Conservation (phyloP, 768 basidiomycete genomes). For the Boletus sp. region DNA sequence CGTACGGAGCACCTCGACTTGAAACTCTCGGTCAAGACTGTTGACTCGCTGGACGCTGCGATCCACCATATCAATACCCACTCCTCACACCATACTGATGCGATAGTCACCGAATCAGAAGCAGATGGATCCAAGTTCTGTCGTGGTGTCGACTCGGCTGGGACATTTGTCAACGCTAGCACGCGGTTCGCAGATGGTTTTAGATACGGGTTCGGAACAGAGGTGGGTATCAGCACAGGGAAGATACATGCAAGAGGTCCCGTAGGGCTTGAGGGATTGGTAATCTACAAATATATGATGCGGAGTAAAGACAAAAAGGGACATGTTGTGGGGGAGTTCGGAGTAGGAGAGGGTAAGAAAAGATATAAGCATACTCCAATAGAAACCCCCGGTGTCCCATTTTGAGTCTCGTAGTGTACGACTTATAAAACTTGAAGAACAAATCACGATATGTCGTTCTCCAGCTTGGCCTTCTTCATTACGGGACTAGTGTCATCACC, state of each 20-base stretch:
- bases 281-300: slow-evolving; percentile 96
- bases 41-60: slow-evolving; percentile 70
- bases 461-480: slow-evolving; percentile 65
- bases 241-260: slow-evolving; percentile 96
- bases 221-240: slow-evolving; percentile 96
- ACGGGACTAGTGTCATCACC: slow-evolving; percentile 46
- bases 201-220: slow-evolving; percentile 94
- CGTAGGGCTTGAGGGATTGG: slow-evolving; percentile 89
- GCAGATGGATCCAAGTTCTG: slow-evolving; percentile 73
- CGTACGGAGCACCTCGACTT: slow-evolving; percentile 86
- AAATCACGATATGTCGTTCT: slow-evolving; percentile 29
- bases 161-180: slow-evolving; percentile 92
- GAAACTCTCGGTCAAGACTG: slow-evolving; percentile 74
- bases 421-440: not conserved
- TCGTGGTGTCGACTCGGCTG: slow-evolving; percentile 86
- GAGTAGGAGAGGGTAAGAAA: slow-evolving; percentile 64
- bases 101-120: slow-evolving; percentile 80
- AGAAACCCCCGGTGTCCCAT: slow-evolving; percentile 20
- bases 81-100: slow-evolving; percentile 94
- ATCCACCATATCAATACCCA: slow-evolving; percentile 90
- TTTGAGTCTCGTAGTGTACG: slow-evolving; percentile 14
- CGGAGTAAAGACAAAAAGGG: slow-evolving; percentile 70
- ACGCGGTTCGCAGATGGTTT: slow-evolving; percentile 97
- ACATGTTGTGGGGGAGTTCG: slow-evolving; percentile 88
- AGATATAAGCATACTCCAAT: slow-evolving; percentile 61